Base-by-base conservation (phyloP, 371 early-diverging fungal species). In the Lichtheimia corymbifera region DNA sequence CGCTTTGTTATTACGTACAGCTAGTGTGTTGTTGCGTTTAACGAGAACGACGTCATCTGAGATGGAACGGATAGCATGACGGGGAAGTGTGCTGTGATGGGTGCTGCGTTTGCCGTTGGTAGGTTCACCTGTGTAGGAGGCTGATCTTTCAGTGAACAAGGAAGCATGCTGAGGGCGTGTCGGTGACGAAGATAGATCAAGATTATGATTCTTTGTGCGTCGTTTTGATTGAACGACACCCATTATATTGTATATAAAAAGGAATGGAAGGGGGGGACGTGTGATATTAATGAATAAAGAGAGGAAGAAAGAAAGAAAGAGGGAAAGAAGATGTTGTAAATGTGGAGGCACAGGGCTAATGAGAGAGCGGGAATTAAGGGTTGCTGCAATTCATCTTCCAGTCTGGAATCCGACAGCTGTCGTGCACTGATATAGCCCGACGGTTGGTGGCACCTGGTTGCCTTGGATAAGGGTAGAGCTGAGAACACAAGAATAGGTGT, bases 181-280 rank as follows among this genome's bases (percentile, higher is more conserved):
- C 9, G 35, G 35, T 35, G 35, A 35, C 6, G 35, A 35, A 35
- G 35, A 35, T 35, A 11, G 35, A 35, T 35, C 35, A 28, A 7
- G 7, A 28, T 28, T 28, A 6, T 35, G 35, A 35, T 35, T 35
- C 35, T 35, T 35, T 35, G 35, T 35, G 9, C n/a, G 47, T 30
- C 60, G 59, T 59, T 58, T 74, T 64, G 67, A 78, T 59, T 50
- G 65, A 54, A 44, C 73, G 58, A 53, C 65, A 69, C 79, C 79
- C 76, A 58, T 78, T 15, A 15, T 25, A 17, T 24, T 42, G 27
- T 30, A 58, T 49, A n/a, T n/a, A 25, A 18, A 30, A 71, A 44
- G 47, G 47, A 47, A 47, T 47, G 47, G 47, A 47, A 47, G 47
- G 18, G 47, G 20, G 9, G 2, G 9, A 35, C 22, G 22, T 22